Evolutionary conservation across 2,329 filamentous ascomycete species (phyloP).

Genomic region (Triangularia verruculosa): DNA sequence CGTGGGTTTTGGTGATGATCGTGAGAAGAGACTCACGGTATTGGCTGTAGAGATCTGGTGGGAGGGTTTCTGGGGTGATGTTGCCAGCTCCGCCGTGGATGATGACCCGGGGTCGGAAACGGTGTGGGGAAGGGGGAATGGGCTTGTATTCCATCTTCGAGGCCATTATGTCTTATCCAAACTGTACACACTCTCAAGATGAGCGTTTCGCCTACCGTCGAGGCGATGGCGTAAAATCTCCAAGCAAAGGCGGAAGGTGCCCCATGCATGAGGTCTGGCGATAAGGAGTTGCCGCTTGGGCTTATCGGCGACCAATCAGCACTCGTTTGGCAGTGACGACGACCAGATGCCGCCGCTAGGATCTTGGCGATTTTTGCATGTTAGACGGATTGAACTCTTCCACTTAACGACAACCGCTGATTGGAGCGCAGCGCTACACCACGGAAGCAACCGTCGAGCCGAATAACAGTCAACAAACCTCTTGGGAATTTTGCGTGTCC

Average conservation of each 20-base stretch:
- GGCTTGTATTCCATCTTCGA: conserved; percentile 42
- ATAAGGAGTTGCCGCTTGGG: background rate
- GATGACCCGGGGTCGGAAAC: conserved; percentile 56
- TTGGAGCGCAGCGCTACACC: background rate
- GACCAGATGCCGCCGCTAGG: background rate
- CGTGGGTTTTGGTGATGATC: conserved; percentile 49
- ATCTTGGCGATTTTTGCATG: background rate
- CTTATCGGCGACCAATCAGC: background rate
- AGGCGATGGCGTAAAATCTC: background rate
- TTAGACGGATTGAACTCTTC: background rate
- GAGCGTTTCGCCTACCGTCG: too few species aligned
- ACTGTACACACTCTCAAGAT: too few species aligned
- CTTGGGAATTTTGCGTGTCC: background rate
- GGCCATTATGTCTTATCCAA: background rate
- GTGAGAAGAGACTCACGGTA: conserved; percentile 60
- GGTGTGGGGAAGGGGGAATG: conserved; percentile 20
- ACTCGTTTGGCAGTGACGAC: background rate
- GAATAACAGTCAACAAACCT: background rate
- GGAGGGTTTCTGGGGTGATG: conserved; percentile 58
- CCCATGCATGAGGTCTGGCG: background rate
- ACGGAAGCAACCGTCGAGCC: background rate
- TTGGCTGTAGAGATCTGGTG: conserved; percentile 53
- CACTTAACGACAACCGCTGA: background rate
- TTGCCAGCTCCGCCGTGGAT: conserved; percentile 73
- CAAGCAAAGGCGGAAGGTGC: background rate